Percentiles rank a stretch among this genome's conserved stretches.
These are phyloP conservation scores for Fusarium armeniacum DNA, from an alignment of 2,329 filamentous ascomycete genomes.

Conservation along the genomic window DNA sequence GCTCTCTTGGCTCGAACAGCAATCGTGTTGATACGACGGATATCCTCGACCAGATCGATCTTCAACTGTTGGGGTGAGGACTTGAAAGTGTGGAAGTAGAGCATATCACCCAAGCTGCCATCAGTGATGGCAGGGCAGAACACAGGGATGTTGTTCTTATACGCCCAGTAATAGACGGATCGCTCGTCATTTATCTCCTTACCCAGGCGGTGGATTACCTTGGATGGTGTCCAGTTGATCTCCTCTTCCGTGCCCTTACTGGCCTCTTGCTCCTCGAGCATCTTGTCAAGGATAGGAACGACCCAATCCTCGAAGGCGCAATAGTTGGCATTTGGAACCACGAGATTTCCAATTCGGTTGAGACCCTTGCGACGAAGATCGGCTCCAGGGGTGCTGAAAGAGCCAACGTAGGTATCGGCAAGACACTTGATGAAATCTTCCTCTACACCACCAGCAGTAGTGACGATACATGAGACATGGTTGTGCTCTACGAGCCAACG, in stretches of 20 bases:
- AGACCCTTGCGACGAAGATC: slow-evolving; percentile 86
- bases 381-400: slow-evolving; percentile 83
- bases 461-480: slow-evolving; percentile 93
- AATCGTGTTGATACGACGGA: slow-evolving; percentile 92
- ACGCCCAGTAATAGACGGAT: slow-evolving; percentile 97
- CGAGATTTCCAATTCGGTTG: slow-evolving; percentile 94
- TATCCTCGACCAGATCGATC: slow-evolving; percentile 94
- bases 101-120: slow-evolving; percentile 95
- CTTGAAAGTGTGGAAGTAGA: slow-evolving; percentile 98
- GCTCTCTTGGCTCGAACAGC: slow-evolving; percentile 87
- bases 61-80: slow-evolving; percentile 83
- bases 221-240: slow-evolving; percentile 93
- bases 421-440: slow-evolving; percentile 99
- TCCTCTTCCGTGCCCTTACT: slow-evolving; percentile 77
- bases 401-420: slow-evolving; percentile 90
- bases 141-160: slow-evolving; percentile 95
- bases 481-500: slow-evolving; percentile 94
- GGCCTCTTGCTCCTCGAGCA: slow-evolving; percentile 94
- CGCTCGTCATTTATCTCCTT: slow-evolving; percentile 94
- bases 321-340: slow-evolving; percentile 96
- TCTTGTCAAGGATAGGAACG: slow-evolving; percentile 91
- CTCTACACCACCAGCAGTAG: slow-evolving; percentile 94
- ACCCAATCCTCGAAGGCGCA: slow-evolving; percentile 99
- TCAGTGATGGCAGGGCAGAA: slow-evolving; percentile 98
- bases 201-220: slow-evolving; percentile 89